These are phyloP conservation scores for Diddensiella transvaalensis DNA, from an alignment of 805 yeast species.

Conservation along the genomic window DNA sequence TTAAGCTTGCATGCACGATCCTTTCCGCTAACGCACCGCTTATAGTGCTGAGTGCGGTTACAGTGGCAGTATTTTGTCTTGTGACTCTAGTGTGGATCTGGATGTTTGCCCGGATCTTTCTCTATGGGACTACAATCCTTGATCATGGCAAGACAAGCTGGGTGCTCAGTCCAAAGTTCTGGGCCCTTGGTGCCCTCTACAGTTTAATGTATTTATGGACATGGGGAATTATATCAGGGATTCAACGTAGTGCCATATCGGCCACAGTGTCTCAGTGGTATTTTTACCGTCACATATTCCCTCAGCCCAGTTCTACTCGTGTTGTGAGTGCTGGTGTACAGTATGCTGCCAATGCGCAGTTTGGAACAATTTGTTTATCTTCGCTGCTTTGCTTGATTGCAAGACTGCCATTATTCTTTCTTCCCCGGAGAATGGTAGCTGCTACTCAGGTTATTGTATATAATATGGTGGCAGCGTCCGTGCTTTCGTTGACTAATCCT, in stretches of 20 bases:
- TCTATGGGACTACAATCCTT: slow-evolving; percentile 24
- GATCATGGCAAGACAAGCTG: slow-evolving; percentile 22
- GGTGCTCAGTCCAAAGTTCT: slow-evolving; percentile 31
- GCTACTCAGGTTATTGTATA: slow-evolving; percentile 25
- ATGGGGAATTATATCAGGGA: slow-evolving; percentile 38
- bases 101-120: slow-evolving; percentile 33
- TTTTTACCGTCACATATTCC: slow-evolving; percentile 28
- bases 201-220: slow-evolving; percentile 40
- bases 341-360: slow-evolving; percentile 31
- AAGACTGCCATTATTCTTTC: slow-evolving; percentile 35
- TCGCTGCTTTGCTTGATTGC: slow-evolving; percentile 32
- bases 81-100: slow-evolving; percentile 36
- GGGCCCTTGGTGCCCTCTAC: slow-evolving; percentile 33
- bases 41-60: slow-evolving; percentile 29
- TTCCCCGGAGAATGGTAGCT: slow-evolving; percentile 31
- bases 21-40: slow-evolving; percentile 32
- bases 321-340: slow-evolving; percentile 26
- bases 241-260: slow-evolving; percentile 36
- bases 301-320: slow-evolving; percentile 21
- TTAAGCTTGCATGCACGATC: slow-evolving; percentile 35
- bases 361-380: slow-evolving; percentile 37
- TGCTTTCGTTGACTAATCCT: slow-evolving; percentile 33
- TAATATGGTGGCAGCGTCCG: slow-evolving; percentile 29
- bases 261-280: slow-evolving; percentile 40
- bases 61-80: slow-evolving; percentile 29